phyloP scores from a whole-genome alignment of 805 yeast genomes.

The Candida nemodendra region DNA sequence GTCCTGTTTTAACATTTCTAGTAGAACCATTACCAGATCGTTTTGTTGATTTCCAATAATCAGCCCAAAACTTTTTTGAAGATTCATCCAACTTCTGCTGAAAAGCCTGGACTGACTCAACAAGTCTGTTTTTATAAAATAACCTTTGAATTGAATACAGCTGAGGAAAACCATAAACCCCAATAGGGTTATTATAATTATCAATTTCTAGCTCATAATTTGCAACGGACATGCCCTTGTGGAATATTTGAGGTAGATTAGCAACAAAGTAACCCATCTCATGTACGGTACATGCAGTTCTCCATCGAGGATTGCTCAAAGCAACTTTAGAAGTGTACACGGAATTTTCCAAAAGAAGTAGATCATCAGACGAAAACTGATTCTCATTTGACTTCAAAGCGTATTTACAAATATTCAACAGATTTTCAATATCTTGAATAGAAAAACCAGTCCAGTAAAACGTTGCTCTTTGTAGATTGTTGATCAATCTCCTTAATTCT shows the following conservation, averaged over 20 bases:
- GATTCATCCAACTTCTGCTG: slow-evolving; percentile 32
- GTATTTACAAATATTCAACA: slow-evolving; percentile 47
- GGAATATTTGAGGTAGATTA: slow-evolving; percentile 43
- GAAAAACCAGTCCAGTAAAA: slow-evolving; percentile 78
- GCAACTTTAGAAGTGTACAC: slow-evolving; percentile 48
- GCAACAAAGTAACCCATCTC: slow-evolving; percentile 61
- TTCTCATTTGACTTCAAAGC: slow-evolving; percentile 39
- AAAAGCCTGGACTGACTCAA: slow-evolving; percentile 31
- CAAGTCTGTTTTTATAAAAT: slow-evolving; percentile 51
- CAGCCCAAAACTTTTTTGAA: slow-evolving; percentile 49
- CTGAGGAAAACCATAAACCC: slow-evolving; percentile 63
- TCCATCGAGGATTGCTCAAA: slow-evolving; percentile 53
- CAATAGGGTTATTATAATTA: slow-evolving; percentile 50
- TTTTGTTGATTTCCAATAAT: slow-evolving; percentile 46
- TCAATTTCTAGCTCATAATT: slow-evolving; percentile 33
- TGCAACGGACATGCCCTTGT: slow-evolving; percentile 45
- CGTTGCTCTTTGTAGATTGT: slow-evolving; percentile 63
- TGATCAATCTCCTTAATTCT: slow-evolving; percentile 54
- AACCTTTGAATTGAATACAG: slow-evolving; percentile 49
- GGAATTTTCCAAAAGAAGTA: slow-evolving; percentile 41
- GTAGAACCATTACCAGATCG: slow-evolving; percentile 30
- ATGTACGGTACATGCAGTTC: slow-evolving; percentile 54
- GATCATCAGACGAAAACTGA: slow-evolving; percentile 39
- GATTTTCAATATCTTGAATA: slow-evolving; percentile 51
- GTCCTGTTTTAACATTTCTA: background rate